Percentiles rank a stretch among this genome's conserved stretches.
Evolutionary conservation across 78 protist genomes (phyloP).

Genomic region (Guillardia theta): DNA sequence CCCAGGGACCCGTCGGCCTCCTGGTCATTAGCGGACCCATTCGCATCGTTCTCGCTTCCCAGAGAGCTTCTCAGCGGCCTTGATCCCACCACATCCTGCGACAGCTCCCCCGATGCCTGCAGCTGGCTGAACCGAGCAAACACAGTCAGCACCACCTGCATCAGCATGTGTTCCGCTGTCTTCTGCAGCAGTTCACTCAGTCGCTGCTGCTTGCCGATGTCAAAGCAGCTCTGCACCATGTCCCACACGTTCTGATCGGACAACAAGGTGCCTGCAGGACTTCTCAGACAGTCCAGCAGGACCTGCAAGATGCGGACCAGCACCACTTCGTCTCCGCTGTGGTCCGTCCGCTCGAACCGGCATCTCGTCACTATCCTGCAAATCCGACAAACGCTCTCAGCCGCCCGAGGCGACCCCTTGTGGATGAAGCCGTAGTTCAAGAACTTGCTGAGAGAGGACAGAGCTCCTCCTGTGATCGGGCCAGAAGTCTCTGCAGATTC

Average conservation of each 20-base stretch:
- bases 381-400: background rate
- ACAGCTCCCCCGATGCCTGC: background rate
- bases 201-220: slow-evolving; percentile 36
- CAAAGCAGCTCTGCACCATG: slow-evolving; percentile 44
- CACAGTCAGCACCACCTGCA: background rate
- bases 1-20: background rate
- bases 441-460: slow-evolving; percentile 77
- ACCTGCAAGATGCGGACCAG: slow-evolving; percentile 69
- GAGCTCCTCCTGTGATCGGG: slow-evolving; percentile 87
- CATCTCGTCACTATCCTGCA: slow-evolving; percentile 70
- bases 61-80: background rate
- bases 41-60: background rate
- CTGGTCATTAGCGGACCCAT: background rate
- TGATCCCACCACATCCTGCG: background rate
- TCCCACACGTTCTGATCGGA: slow-evolving; percentile 45
- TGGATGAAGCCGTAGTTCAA: slow-evolving; percentile 43
- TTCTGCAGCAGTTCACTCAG: background rate
- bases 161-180: slow-evolving; percentile 32
- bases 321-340: slow-evolving; percentile 86
- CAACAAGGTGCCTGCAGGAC: slow-evolving; percentile 23
- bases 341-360: slow-evolving; percentile 88
- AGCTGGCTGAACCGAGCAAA: slow-evolving; percentile 41
- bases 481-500: slow-evolving; percentile 79
- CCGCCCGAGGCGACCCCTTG: background rate
- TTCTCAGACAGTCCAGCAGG: background rate